These are phyloP conservation scores for Cryptomeria japonica DNA, from an alignment of 75 land plant species.

Conservation along the genomic window DNA sequence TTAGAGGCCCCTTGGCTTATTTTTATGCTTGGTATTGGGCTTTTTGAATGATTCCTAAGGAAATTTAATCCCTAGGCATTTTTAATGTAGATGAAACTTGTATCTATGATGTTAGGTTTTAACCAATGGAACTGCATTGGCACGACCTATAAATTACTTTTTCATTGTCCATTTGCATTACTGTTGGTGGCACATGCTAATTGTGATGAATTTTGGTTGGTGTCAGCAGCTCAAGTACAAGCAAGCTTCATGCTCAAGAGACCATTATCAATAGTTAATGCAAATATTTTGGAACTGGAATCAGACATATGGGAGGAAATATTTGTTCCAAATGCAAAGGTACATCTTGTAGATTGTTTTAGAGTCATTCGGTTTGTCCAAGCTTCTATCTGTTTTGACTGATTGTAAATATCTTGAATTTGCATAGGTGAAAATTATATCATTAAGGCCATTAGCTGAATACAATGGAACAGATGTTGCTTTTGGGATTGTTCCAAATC, in stretches of 20 bases:
- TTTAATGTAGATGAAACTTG: neutral
- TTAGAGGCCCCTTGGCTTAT: neutral
- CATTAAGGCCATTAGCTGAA: constrained; percentile 25
- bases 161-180: neutral
- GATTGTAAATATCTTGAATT: neutral
- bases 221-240: constrained; percentile 48
- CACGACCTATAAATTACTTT: neutral
- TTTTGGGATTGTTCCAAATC: constrained; percentile 54
- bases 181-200: neutral
- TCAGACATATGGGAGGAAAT: constrained; percentile 54
- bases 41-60: neutral
- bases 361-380: neutral
- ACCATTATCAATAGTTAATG: constrained; percentile 35
- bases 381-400: neutral
- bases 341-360: constrained; percentile 15
- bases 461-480: constrained; percentile 50
- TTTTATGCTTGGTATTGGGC: neutral
- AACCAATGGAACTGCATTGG: neutral
- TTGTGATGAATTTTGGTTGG: constrained; percentile 3
- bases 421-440: constrained; percentile 45
- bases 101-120: neutral
- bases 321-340: constrained; percentile 33
- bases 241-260: constrained; percentile 58
- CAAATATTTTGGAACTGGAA: constrained; percentile 38
- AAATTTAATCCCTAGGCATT: neutral